Evolutionary conservation across 2,329 filamentous ascomycete genomes (phyloP).

Genomic region (Trichoderma koningii): DNA sequence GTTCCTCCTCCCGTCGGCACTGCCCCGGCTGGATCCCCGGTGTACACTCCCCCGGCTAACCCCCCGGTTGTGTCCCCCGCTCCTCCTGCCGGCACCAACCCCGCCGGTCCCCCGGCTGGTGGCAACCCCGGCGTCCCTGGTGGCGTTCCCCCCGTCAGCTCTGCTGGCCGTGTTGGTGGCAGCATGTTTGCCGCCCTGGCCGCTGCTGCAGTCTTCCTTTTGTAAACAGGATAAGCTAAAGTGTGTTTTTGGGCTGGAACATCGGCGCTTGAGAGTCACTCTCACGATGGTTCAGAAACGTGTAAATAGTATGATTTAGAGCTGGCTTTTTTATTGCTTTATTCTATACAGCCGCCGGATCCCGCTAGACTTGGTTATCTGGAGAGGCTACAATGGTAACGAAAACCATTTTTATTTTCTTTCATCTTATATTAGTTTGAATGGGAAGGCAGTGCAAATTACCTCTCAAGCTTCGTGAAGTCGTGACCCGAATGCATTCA

Average conservation of each 20-base stretch:
- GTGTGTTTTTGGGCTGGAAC: constrained; percentile 22
- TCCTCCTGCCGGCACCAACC: constrained; percentile 23
- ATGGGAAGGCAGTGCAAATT: constrained; percentile 20
- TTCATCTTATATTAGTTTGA: constrained; percentile 25
- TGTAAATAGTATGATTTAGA: constrained; percentile 28
- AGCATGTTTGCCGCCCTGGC: constrained; percentile 38
- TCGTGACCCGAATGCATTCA: no score
- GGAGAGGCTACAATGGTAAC: constrained; percentile 21
- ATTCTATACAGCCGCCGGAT: constrained; percentile 22
- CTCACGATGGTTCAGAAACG: constrained; percentile 23
- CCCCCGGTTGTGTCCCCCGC: constrained; percentile 35
- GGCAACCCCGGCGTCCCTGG: background rate
- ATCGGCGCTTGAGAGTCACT: constrained; percentile 16
- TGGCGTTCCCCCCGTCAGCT: constrained; percentile 29
- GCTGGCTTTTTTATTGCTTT: constrained; percentile 20
- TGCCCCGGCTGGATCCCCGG: constrained; percentile 22
- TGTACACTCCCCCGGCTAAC: constrained; percentile 30
- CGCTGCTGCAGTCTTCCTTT: constrained; percentile 39
- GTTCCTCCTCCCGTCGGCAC: constrained; percentile 23
- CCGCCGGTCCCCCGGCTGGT: constrained; percentile 19
- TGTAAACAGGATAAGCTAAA: constrained; percentile 36
- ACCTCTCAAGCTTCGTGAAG: background rate
- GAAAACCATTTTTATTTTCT: constrained; percentile 24
- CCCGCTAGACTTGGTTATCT: constrained; percentile 18
- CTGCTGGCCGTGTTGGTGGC: constrained; percentile 38